phyloP scores from a whole-genome alignment of 257 asterid species.

The Salvia rosmarinus region DNA sequence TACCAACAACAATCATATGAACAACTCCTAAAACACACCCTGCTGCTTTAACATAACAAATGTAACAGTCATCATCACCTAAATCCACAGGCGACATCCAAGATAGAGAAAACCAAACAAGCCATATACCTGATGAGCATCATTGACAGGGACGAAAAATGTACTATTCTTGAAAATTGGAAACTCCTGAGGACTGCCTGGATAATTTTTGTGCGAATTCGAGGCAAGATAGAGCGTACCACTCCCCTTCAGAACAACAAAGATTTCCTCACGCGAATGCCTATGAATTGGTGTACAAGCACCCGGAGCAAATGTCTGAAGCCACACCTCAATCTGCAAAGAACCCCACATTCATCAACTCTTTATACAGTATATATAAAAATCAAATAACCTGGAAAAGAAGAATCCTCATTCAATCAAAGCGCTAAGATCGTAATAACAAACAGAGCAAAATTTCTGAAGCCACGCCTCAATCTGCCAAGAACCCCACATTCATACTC shows the following conservation, averaged over 20 bases:
- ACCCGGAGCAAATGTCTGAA: constrained; percentile 91
- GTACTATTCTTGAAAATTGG: constrained; percentile 74
- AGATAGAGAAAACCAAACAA: not conserved
- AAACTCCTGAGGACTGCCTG: constrained; percentile 71
- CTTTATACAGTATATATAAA: not conserved
- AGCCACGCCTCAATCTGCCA: constrained; percentile 90
- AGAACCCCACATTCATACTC: constrained; percentile 13
- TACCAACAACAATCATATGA: not conserved
- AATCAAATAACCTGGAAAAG: not conserved
- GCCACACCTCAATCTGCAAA: constrained; percentile 87
- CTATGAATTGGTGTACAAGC: constrained; percentile 79
- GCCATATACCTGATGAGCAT: constrained; percentile 76
- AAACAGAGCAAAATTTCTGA: constrained; percentile 87
- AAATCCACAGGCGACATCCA: not conserved
- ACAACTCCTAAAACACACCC: not conserved
- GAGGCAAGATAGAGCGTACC: constrained; percentile 82
- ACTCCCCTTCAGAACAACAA: constrained; percentile 81
- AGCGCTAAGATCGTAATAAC: not conserved
- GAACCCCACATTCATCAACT: constrained; percentile 2
- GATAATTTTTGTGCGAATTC: constrained; percentile 60
- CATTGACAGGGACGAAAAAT: constrained; percentile 81
- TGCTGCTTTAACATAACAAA: not conserved
- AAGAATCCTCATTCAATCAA: not conserved
- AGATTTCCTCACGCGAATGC: constrained; percentile 92
- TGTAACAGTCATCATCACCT: not conserved